Percentiles rank a stretch among this genome's conserved stretches.
Evolutionary conservation across 495 filamentous ascomycete genomes (phyloP).

Genomic region (Daldinia concentrica): DNA sequence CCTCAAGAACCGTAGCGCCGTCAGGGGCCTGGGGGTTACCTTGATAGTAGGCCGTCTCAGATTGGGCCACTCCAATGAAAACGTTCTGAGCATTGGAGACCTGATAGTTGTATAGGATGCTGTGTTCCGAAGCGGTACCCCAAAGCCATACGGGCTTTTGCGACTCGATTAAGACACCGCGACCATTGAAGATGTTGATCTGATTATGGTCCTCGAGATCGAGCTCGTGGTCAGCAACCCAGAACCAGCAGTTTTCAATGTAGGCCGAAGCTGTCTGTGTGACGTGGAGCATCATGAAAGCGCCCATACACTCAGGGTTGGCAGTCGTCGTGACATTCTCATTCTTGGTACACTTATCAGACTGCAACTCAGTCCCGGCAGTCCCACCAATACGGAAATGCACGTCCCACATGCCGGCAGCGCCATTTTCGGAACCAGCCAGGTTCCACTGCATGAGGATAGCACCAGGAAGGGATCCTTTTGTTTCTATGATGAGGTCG

Average conservation of each 20-base stretch:
- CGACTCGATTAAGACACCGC: constrained; percentile 80
- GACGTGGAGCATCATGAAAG: constrained; percentile 86
- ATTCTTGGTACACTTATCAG: constrained; percentile 76
- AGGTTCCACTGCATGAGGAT: constrained; percentile 94
- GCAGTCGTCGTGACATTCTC: constrained; percentile 66
- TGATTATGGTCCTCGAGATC: constrained; percentile 80
- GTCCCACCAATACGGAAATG: constrained; percentile 88
- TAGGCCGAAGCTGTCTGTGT: constrained; percentile 76
- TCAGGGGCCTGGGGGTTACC: constrained; percentile 78
- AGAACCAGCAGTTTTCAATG: constrained; percentile 93
- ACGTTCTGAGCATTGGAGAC: constrained; percentile 80
- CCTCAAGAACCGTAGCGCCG: constrained; percentile 70
- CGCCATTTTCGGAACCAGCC: constrained; percentile 69
- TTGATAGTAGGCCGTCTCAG: constrained; percentile 93
- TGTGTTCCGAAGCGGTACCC: constrained; percentile 87
- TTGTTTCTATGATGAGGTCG: constrained; percentile 82
- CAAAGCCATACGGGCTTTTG: constrained; percentile 73
- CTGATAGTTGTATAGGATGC: constrained; percentile 88
- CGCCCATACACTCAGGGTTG: constrained; percentile 68
- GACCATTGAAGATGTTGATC: constrained; percentile 91
- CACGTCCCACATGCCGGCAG: constrained; percentile 88
- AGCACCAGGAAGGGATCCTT: constrained; percentile 82
- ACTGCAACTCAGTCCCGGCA: constrained; percentile 81
- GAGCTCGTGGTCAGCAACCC: constrained; percentile 94
- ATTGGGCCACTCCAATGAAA: constrained; percentile 87